Base-by-base conservation (phyloP, 495 filamentous ascomycete species). In the Cryomyces minteri region DNA sequence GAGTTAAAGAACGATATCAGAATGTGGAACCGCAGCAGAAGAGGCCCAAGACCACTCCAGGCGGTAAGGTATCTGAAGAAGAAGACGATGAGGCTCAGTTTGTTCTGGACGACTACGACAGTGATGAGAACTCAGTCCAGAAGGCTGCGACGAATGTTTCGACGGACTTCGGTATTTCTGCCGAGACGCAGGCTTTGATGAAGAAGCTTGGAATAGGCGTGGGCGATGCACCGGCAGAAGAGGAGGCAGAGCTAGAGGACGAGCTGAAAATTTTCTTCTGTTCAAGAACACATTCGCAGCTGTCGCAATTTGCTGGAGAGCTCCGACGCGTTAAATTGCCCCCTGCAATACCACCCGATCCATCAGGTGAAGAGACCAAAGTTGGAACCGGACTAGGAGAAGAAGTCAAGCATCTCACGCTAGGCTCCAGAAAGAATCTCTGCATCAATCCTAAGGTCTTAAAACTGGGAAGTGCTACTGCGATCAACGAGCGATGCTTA, bases 401-500 rank as follows among this genome's bases (percentile, higher is more conserved):
- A 54, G 67, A 70, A 5, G 59, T 95, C 31, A 95, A 90, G 53
- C 84, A 96, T 51, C 62, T 98, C 4, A 78, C 86, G 0, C 63
- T 98, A 6, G 93, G 88, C 4, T 95, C 90, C 0, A 71, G 90
- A 30, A 94, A 88, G 53, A 87, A 86, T 48, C 68, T 98, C 3
- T 98, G 90, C 60, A 94, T 96, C 55, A 94, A 96, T 53, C 71
- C 82, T 4, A 73, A 75, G 29, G 88, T 98, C 11, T 65, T 67
- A 37, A 73, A 71, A 14, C 71, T 95, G 8, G 71, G 70, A 1
- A 83, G 73, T 50, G 64, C 78, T 12, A 80, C 81, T 0, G 85
- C 87, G 8, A 94, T 98, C 62, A 98, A 96, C 53, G 90, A 96
- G 62, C 68, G 81, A n/a, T 98, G 90, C 57, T 64, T 92, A 28